These are phyloP conservation scores for Tricholoma matsutake DNA, from an alignment of 768 basidiomycete genomes.

Conservation along the genomic window DNA sequence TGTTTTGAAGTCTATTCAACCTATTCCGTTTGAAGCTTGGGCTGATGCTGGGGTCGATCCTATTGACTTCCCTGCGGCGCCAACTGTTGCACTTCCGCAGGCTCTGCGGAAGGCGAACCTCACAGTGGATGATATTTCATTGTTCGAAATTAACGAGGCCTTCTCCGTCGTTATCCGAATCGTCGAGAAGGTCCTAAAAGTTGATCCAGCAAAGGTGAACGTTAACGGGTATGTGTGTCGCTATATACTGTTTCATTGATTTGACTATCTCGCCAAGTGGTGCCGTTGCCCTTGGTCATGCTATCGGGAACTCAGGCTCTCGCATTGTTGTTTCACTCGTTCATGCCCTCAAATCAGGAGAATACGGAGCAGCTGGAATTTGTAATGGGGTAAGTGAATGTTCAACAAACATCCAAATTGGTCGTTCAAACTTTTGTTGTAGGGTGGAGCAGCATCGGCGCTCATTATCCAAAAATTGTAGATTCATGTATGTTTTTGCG, in stretches of 20 bases:
- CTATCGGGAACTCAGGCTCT: slow-evolving; percentile 94
- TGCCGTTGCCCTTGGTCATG: slow-evolving; percentile 93
- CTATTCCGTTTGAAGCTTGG: slow-evolving; percentile 57
- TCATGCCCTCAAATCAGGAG: slow-evolving; percentile 85
- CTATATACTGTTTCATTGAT: slow-evolving; percentile 7
- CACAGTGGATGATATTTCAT: slow-evolving; percentile 76
- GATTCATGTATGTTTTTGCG: slow-evolving; percentile 23
- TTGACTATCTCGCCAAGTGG: slow-evolving; percentile 54
- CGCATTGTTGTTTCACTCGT: slow-evolving; percentile 92
- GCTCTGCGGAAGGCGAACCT: slow-evolving; percentile 88
- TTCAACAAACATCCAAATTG: neutral
- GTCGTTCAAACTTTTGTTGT: slow-evolving; percentile 18
- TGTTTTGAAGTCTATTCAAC: slow-evolving; percentile 3
- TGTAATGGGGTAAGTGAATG: slow-evolving; percentile 85
- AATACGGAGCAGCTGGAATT: slow-evolving; percentile 94
- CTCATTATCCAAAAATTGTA: slow-evolving; percentile 86
- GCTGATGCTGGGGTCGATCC: slow-evolving; percentile 97
- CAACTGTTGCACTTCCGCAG: slow-evolving; percentile 84
- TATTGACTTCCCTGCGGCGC: slow-evolving; percentile 95
- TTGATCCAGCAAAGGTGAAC: slow-evolving; percentile 90
- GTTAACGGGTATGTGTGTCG: slow-evolving; percentile 64
- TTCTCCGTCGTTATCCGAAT: slow-evolving; percentile 94
- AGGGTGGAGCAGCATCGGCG: slow-evolving; percentile 93
- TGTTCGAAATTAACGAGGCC: slow-evolving; percentile 97
- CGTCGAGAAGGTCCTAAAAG: slow-evolving; percentile 80